Evolutionary conservation across 1,284 basidiomycete species (phyloP).

Genomic region (Megacollybia platyphylla): DNA sequence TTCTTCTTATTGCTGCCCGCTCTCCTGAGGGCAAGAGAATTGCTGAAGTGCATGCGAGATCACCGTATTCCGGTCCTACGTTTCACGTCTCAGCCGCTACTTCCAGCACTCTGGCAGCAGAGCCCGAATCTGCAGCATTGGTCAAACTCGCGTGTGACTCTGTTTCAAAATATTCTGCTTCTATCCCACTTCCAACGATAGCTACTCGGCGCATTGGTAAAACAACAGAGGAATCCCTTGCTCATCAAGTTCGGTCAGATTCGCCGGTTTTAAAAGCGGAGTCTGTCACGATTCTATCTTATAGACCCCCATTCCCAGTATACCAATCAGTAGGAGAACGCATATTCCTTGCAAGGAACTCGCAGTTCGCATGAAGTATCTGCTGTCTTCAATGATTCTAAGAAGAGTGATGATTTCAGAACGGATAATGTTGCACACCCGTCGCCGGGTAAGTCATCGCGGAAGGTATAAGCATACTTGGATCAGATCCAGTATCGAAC

Average conservation of each 20-base stretch:
- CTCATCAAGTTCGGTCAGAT: neutral
- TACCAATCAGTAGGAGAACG: neutral
- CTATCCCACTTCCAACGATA: neutral
- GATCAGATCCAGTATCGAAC: too few species aligned
- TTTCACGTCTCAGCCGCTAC: neutral
- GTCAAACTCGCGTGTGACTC: neutral
- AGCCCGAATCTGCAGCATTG: neutral
- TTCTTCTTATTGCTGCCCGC: conserved; percentile 6
- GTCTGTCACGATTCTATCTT: neutral
- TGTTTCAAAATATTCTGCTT: neutral
- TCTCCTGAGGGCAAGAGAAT: conserved; percentile 1
- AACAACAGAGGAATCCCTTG: neutral
- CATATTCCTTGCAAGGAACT: neutral
- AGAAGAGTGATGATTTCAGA: too few species aligned
- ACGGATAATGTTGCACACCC: too few species aligned
- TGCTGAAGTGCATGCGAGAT: neutral
- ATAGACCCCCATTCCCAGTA: neutral
- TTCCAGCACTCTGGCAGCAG: neutral
- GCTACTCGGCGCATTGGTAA: neutral
- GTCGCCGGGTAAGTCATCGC: too few species aligned
- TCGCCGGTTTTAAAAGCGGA: neutral
- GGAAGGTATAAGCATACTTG: too few species aligned
- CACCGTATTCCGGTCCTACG: neutral
- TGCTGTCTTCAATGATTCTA: too few species aligned
- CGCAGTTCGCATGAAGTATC: too few species aligned